Evolutionary conservation across 441 rosid genomes (phyloP).

Genomic region (Adansonia madagascariensis): DNA sequence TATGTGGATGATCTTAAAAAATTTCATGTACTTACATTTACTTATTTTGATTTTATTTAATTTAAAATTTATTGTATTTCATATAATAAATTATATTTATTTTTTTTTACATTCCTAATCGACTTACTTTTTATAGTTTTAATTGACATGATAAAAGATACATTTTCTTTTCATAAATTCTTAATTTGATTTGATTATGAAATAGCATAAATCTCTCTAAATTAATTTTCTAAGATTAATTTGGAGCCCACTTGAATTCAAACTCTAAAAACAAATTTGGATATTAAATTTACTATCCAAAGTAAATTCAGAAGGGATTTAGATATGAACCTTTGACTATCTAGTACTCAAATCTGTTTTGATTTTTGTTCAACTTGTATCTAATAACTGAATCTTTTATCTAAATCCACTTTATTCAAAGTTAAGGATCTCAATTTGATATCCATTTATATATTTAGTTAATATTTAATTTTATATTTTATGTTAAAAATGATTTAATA

Average conservation of each 20-base stretch:
- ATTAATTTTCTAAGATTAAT: not conserved
- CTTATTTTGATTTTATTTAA: not conserved
- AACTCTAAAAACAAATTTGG: not conserved
- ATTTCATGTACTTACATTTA: not conserved
- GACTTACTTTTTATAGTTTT: too few relatives aligned
- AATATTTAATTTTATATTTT: too few relatives aligned
- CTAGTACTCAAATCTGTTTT: too few relatives aligned
- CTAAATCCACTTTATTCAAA: too few relatives aligned
- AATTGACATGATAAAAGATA: not conserved
- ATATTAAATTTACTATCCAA: too few relatives aligned
- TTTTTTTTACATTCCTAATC: not conserved
- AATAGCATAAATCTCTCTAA: not conserved
- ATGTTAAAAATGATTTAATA: too few relatives aligned
- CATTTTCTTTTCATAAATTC: not conserved
- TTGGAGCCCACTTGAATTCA: not conserved
- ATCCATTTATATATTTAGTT: too few relatives aligned
- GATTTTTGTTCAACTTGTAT: too few relatives aligned
- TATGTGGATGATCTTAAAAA: not conserved
- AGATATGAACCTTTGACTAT: too few relatives aligned
- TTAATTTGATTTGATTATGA: conserved; percentile 1
- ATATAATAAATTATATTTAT: not conserved
- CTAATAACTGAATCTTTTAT: too few relatives aligned
- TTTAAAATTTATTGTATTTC: not conserved
- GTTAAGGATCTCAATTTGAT: too few relatives aligned
- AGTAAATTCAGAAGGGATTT: too few relatives aligned